phyloP scores from a whole-genome alignment of 202 grass and related monocot genomes.

The Setaria viridis region DNA sequence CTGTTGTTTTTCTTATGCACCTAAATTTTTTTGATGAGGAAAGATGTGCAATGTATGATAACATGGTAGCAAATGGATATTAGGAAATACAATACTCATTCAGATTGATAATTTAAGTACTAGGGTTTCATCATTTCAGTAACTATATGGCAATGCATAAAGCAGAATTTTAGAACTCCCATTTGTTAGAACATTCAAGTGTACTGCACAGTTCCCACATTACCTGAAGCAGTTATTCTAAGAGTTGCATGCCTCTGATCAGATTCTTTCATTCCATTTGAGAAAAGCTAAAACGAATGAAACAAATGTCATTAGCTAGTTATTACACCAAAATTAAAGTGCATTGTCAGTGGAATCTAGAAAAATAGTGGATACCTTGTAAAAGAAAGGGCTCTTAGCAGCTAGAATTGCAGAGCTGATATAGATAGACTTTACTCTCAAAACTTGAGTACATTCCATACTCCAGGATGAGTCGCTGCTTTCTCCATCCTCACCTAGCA shows the following conservation, averaged over 20 bases:
- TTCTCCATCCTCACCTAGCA: conserved; percentile 77
- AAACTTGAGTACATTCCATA: conserved; percentile 72
- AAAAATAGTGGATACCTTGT: conserved; percentile 62
- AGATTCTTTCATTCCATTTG: conserved; percentile 99
- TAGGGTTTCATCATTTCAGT: neutral
- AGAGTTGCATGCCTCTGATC: conserved; percentile 94
- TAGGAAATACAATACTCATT: neutral
- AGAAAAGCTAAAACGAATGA: conserved; percentile 89
- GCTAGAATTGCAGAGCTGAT: conserved; percentile 98
- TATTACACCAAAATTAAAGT: conserved; percentile 27
- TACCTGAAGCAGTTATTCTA: conserved; percentile 98
- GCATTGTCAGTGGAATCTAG: conserved; percentile 12
- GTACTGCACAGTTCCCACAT: conserved; percentile 36
- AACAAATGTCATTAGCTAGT: conserved; percentile 37
- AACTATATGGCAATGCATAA: neutral
- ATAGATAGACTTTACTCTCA: conserved; percentile 86
- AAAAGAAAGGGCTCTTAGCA: conserved; percentile 99
- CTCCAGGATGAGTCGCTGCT: conserved; percentile 75
- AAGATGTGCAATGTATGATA: conserved; percentile 23
- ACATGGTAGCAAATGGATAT: conserved; percentile 12
- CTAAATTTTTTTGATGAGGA: neutral
- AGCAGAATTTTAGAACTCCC: neutral
- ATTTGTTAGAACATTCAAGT: neutral
- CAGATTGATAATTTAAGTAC: neutral
- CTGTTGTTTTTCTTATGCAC: neutral